Conservation (phyloP, 805 yeast genomes). For the Metschnikowia sp. region DNA sequence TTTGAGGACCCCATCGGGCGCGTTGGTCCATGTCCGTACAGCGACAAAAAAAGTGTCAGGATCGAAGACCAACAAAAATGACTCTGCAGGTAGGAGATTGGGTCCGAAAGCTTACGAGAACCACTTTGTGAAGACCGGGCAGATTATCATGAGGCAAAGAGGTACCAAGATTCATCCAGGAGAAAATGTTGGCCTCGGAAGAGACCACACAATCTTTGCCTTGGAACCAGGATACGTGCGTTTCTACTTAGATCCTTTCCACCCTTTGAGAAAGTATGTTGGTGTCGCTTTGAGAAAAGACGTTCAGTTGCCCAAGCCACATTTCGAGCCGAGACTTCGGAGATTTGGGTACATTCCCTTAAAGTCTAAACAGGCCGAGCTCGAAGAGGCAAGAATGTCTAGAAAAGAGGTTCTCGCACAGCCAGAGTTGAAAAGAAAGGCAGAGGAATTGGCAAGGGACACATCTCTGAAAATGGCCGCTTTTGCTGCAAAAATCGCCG, state of each 20-base stretch:
- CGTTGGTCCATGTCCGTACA: conserved; percentile 57
- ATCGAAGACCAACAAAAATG: conserved; percentile 89
- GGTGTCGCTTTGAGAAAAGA: conserved; percentile 77
- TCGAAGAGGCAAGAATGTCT: conserved; percentile 59
- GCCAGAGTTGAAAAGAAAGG: conserved; percentile 45
- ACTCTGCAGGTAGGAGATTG: conserved; percentile 90
- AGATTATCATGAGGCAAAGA: conserved; percentile 88
- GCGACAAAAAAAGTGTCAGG: conserved; percentile 96
- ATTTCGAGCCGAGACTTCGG: conserved; percentile 83
- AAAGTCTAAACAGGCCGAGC: conserved; percentile 47
- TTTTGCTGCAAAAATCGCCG: conserved; percentile 18
- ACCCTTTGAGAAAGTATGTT: conserved; percentile 84
- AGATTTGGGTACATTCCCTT: conserved; percentile 72
- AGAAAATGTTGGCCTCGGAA: conserved; percentile 84
- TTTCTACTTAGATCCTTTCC: conserved; percentile 92
- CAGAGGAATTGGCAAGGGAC: conserved; percentile 37
- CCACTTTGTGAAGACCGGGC: conserved; percentile 70
- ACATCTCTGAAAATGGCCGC: conserved; percentile 27
- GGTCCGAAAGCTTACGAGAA: conserved; percentile 91
- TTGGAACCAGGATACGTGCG: conserved; percentile 90
- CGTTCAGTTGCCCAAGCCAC: conserved; percentile 75
- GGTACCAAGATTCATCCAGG: conserved; percentile 96
- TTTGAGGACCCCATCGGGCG: conserved; percentile 9
- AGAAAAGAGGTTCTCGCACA: conserved; percentile 64
- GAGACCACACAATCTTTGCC: conserved; percentile 90